A percentile compares a stretch with the other conserved stretches of the same genome.
These are phyloP conservation scores for Rachicladosporium sp. DNA, from an alignment of 2,329 filamentous ascomycete species.

Conservation along the genomic window DNA sequence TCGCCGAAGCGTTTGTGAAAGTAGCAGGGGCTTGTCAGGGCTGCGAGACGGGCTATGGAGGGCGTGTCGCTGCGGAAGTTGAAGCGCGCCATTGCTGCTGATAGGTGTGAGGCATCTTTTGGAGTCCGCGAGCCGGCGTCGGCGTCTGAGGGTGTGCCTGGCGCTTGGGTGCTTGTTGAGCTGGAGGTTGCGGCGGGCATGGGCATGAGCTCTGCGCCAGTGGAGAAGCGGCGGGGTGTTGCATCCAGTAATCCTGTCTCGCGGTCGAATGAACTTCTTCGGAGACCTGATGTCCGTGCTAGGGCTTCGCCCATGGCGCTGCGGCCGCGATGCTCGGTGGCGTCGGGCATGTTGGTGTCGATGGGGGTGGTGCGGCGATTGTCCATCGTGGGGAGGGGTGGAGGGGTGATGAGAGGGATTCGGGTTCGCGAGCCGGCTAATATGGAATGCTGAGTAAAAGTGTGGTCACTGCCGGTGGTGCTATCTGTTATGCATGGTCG, in stretches of 20 bases:
- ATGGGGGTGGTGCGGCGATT: slow-evolving; percentile 1
- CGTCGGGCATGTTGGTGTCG: neutral
- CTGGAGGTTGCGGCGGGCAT: slow-evolving; percentile 12
- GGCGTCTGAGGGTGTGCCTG: too few relatives aligned
- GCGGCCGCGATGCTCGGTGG: slow-evolving; percentile 4
- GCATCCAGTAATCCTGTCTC: slow-evolving; percentile 18
- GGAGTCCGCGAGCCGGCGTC: slow-evolving; percentile 10
- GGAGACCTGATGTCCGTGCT: slow-evolving; percentile 14
- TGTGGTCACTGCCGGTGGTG: too few relatives aligned
- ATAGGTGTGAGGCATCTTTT: slow-evolving; percentile 14
- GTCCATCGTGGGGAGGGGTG: slow-evolving; percentile 1
- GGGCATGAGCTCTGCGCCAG: slow-evolving; percentile 20
- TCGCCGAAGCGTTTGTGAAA: slow-evolving; percentile 97
- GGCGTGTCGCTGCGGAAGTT: slow-evolving; percentile 17
- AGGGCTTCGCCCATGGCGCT: slow-evolving; percentile 16
- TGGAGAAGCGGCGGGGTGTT: slow-evolving; percentile 22
- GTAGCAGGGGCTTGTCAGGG: slow-evolving; percentile 86
- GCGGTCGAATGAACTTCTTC: slow-evolving; percentile 22
- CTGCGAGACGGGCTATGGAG: slow-evolving; percentile 39
- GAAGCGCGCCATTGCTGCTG: slow-evolving; percentile 16
- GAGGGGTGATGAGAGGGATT: neutral
- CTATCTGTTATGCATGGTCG: too few relatives aligned
- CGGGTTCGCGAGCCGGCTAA: too few relatives aligned
- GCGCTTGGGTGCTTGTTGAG: neutral
- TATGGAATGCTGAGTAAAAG: neutral